These are phyloP conservation scores for Gossypium davidsonii DNA, from an alignment of 441 rosid species.

Conservation along the genomic window DNA sequence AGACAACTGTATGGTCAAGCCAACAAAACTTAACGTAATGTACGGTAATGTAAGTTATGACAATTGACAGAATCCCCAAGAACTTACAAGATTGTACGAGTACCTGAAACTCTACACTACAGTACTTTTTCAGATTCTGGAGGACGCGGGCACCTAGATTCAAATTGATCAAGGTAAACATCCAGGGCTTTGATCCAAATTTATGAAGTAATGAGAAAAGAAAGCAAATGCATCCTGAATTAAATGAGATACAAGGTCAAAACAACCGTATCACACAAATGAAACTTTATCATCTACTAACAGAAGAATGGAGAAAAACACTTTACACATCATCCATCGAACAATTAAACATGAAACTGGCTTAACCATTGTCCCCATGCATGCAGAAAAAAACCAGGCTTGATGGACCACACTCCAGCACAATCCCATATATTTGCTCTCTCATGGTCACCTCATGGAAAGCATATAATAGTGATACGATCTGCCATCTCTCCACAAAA, in stretches of 20 bases:
- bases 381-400: conserved; percentile 19
- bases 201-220: conserved; percentile 18
- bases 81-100: conserved; percentile 13
- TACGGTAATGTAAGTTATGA: not conserved
- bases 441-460: conserved; percentile 23
- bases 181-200: conserved; percentile 22
- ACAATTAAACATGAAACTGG: conserved; percentile 21
- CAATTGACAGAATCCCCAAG: conserved; percentile 12
- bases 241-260: conserved; percentile 22
- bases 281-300: conserved; percentile 19
- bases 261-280: conserved; percentile 15
- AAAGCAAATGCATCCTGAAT: conserved; percentile 20
- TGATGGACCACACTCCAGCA: conserved; percentile 19
- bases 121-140: conserved; percentile 24
- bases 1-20: conserved; percentile 5
- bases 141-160: conserved; percentile 27
- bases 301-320: conserved; percentile 24
- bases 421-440: conserved; percentile 20
- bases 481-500: conserved; percentile 9
- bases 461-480: not conserved
- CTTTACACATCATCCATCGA: conserved; percentile 21
- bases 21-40: not conserved
- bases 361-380: conserved; percentile 18
- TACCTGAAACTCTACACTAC: conserved; percentile 35
- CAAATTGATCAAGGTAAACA: conserved; percentile 35